Percentiles rank a stretch among this genome's conserved stretches.
These are phyloP conservation scores for Talaromyces sp. DNA, from an alignment of 2,329 filamentous ascomycete species.

Conservation along the genomic window DNA sequence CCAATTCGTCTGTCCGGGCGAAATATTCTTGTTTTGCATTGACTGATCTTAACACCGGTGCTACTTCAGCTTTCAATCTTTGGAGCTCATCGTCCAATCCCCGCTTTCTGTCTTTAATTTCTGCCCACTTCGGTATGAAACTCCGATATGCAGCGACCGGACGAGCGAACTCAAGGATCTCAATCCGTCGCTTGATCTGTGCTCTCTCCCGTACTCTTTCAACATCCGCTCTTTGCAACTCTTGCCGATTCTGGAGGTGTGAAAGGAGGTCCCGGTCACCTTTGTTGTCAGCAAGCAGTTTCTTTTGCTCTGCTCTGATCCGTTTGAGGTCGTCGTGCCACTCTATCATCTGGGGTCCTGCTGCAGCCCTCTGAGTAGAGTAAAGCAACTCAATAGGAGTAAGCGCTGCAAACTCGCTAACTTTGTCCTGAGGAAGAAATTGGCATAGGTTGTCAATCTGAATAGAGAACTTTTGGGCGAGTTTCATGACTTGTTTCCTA, in stretches of 20 bases:
- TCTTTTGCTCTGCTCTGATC: conserved; percentile 65
- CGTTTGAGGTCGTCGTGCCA: conserved; percentile 72
- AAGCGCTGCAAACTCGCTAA: conserved; percentile 85
- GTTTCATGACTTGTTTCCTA: conserved; percentile 59
- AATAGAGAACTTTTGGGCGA: conserved; percentile 71
- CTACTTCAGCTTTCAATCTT: conserved; percentile 55
- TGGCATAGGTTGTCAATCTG: conserved; percentile 98
- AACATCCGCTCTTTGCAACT: conserved; percentile 71
- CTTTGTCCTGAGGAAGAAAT: conserved; percentile 91
- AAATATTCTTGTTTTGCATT: conserved; percentile 65
- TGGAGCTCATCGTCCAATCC: conserved; percentile 54
- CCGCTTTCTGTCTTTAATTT: conserved; percentile 53
- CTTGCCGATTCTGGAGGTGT: conserved; percentile 67
- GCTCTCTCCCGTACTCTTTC: conserved; percentile 73
- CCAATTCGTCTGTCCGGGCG: conserved; percentile 50
- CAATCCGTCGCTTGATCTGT: conserved; percentile 59
- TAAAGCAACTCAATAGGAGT: conserved; percentile 74
- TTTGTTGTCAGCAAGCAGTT: conserved; percentile 53
- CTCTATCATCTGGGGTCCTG: conserved; percentile 69
- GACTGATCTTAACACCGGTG: conserved; percentile 65
- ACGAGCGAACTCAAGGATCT: conserved; percentile 60
- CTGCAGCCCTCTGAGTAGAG: conserved; percentile 84
- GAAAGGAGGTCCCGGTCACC: conserved; percentile 59
- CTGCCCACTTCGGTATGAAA: conserved; percentile 44
- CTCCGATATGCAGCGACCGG: conserved; percentile 62